These are phyloP conservation scores for Pleurotus ostreatus DNA, from an alignment of 768 basidiomycete species.

Conservation along the genomic window DNA sequence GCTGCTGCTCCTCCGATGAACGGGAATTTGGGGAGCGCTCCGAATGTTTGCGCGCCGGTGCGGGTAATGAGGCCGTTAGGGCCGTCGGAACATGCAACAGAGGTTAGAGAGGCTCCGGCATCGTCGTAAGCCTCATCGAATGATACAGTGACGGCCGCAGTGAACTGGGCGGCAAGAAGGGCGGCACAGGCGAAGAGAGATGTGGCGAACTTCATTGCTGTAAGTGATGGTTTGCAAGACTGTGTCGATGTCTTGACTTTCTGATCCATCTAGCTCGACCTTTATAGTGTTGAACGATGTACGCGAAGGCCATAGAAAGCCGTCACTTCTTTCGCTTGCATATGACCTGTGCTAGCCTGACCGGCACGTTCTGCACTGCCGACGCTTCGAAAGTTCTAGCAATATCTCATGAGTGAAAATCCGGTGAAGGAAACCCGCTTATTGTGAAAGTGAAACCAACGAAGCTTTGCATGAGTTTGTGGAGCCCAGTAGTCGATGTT, in stretches of 20 bases:
- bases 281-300: neutral
- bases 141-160: constrained; percentile 25
- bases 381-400: neutral
- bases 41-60: constrained; percentile 43
- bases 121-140: constrained; percentile 53
- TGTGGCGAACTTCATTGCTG: constrained; percentile 16
- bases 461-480: neutral
- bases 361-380: neutral
- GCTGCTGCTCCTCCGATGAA: constrained; percentile 53
- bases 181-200: constrained; percentile 12
- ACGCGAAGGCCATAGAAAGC: neutral
- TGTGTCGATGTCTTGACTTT: too few species aligned
- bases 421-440: neutral
- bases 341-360: neutral
- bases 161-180: constrained; percentile 20
- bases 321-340: neutral
- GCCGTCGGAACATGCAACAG: constrained; percentile 46
- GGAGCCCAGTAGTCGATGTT: neutral
- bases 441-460: too few species aligned
- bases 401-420: neutral
- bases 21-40: constrained; percentile 53
- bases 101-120: constrained; percentile 29
- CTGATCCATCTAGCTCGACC: too few species aligned
- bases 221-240: neutral
- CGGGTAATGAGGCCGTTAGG: constrained; percentile 43